Percentiles rank a stretch among this genome's conserved stretches.
Conservation (phyloP, 169 alveolate species). For the Eimeria sp. region DNA sequence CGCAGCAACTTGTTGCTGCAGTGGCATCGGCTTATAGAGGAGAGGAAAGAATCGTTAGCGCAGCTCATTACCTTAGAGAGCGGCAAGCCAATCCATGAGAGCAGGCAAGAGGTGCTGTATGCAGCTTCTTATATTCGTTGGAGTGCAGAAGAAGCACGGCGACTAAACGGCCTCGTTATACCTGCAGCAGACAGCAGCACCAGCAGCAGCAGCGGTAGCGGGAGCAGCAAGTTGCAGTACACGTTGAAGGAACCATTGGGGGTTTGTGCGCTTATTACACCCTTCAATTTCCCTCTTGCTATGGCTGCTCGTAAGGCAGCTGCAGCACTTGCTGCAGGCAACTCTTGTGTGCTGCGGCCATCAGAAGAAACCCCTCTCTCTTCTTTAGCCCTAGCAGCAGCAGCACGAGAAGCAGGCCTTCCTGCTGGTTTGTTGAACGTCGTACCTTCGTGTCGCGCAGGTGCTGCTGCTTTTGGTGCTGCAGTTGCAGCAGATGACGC, state of each 20-base stretch:
- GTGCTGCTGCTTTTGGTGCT: constrained; percentile 29
- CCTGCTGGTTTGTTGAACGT: constrained; percentile 74
- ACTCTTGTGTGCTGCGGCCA: constrained; percentile 53
- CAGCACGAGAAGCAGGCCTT: constrained; percentile 80
- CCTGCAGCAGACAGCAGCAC: constrained; percentile 69
- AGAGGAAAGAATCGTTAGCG: constrained; percentile 51
- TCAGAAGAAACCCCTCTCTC: constrained; percentile 76
- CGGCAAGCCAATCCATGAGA: constrained; percentile 81
- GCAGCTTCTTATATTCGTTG: constrained; percentile 79
- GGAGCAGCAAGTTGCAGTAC: neutral
- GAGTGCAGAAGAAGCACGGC: constrained; percentile 83
- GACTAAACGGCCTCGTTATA: constrained; percentile 71
- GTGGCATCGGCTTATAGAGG: constrained; percentile 48
- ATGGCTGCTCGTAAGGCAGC: constrained; percentile 82
- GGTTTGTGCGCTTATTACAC: constrained; percentile 81
- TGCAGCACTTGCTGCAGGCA: constrained; percentile 83
- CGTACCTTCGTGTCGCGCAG: constrained; percentile 19
- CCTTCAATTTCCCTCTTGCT: constrained; percentile 80
- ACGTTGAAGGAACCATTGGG: constrained; percentile 80
- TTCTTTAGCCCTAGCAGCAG: constrained; percentile 66
- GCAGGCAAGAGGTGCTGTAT: constrained; percentile 73
- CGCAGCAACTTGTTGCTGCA: constrained; percentile 73
- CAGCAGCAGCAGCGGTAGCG: neutral
- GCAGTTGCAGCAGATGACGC: neutral
- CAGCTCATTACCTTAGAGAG: constrained; percentile 55